Percentiles rank a stretch among this genome's conserved stretches.
phyloP scores from a whole-genome alignment of 495 filamentous ascomycete genomes.

The Penicillium bovifimosum region DNA sequence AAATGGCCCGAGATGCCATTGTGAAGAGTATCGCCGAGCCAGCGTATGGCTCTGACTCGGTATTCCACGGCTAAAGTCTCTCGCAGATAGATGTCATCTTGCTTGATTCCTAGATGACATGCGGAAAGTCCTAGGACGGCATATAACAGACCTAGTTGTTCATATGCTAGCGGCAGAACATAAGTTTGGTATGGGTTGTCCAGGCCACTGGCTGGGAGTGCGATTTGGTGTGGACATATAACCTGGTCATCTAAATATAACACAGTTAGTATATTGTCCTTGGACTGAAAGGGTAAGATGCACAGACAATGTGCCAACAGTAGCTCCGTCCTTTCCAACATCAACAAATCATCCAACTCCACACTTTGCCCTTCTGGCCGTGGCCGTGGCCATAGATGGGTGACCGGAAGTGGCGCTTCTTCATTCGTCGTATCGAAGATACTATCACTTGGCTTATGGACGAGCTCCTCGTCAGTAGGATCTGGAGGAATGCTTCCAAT shows the following conservation, averaged over 20 bases:
- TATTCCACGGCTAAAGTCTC: slow-evolving; percentile 32
- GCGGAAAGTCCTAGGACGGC: slow-evolving; percentile 33
- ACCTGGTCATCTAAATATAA: slow-evolving; percentile 23
- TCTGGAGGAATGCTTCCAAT: neutral
- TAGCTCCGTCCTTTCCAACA: slow-evolving; percentile 3
- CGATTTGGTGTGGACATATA: slow-evolving; percentile 38
- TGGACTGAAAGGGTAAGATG: neutral
- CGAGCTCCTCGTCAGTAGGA: neutral
- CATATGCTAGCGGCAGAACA: slow-evolving; percentile 31
- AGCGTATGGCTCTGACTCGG: slow-evolving; percentile 32
- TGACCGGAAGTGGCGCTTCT: neutral
- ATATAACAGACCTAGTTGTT: slow-evolving; percentile 32
- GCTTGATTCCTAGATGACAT: slow-evolving; percentile 30
- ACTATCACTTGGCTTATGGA: neutral
- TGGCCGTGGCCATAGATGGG: neutral
- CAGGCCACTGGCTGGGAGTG: slow-evolving; percentile 15
- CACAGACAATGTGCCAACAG: slow-evolving; percentile 28
- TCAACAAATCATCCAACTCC: slow-evolving; percentile 4
- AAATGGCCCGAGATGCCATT: slow-evolving; percentile 24
- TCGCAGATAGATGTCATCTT: slow-evolving; percentile 19
- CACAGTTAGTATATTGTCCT: neutral
- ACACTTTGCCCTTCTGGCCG: neutral
- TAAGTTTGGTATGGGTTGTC: slow-evolving; percentile 36
- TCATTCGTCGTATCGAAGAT: no score
- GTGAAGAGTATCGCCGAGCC: slow-evolving; percentile 25